Conservation (phyloP, 306 rosid genomes). For the Rosa persica region DNA sequence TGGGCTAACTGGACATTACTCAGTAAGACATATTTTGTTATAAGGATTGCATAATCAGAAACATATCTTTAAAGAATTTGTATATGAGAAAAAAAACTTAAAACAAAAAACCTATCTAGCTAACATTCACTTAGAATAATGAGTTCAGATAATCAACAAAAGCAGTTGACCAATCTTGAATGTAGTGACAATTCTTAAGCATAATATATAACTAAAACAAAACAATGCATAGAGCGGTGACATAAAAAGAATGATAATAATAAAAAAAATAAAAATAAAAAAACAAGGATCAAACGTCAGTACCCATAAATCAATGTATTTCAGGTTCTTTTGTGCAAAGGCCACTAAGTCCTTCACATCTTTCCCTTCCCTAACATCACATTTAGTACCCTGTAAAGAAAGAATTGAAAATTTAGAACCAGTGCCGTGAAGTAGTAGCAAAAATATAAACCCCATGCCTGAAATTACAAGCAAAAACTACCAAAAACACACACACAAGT, state of each 20-base stretch:
- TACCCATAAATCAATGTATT: constrained; percentile 92
- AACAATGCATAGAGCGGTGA: background rate
- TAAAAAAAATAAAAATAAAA: no score
- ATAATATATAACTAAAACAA: background rate
- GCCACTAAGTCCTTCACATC: constrained; percentile 81
- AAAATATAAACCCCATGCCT: constrained; percentile 12
- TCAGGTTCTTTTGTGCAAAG: constrained; percentile 68
- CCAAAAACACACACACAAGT: background rate
- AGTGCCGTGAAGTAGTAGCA: constrained; percentile 25
- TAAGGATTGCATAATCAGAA: background rate
- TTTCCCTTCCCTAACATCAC: constrained; percentile 82
- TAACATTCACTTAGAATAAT: background rate
- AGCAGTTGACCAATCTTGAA: background rate
- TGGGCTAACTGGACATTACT: background rate
- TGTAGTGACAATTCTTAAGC: background rate
- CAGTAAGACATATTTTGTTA: background rate
- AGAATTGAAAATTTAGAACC: constrained; percentile 20
- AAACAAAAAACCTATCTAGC: background rate
- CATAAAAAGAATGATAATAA: background rate
- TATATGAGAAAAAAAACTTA: background rate
- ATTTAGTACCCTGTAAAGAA: constrained; percentile 64
- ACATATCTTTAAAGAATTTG: background rate
- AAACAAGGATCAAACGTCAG: background rate
- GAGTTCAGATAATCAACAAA: background rate
- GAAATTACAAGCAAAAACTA: constrained; percentile 6